Evolutionary conservation across 805 yeast species (phyloP).

Genomic region (Torulaspora franciscae): DNA sequence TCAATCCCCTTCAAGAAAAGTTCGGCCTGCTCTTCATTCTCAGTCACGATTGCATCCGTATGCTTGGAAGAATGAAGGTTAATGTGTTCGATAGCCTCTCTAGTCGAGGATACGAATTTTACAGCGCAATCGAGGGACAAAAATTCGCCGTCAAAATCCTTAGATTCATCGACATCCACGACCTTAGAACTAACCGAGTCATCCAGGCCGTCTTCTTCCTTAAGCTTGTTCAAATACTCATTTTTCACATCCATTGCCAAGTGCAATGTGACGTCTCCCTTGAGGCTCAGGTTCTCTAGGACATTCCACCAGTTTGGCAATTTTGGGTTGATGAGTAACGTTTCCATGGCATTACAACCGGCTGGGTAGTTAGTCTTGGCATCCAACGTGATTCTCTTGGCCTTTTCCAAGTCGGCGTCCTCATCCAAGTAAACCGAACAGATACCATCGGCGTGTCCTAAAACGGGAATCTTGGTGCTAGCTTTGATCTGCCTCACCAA

Average conservation of each 20-base stretch:
- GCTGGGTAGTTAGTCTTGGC: slow-evolving; percentile 96
- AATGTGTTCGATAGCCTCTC: slow-evolving; percentile 79
- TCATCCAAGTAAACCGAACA: slow-evolving; percentile 83
- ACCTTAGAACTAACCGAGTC: slow-evolving; percentile 29
- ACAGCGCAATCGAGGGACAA: slow-evolving; percentile 80
- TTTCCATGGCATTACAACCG: slow-evolving; percentile 97
- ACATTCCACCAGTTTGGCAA: slow-evolving; percentile 38
- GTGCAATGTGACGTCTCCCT: slow-evolving; percentile 66
- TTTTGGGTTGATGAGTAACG: slow-evolving; percentile 52
- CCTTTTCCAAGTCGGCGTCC: slow-evolving; percentile 72
- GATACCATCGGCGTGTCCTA: slow-evolving; percentile 98
- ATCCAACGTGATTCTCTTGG: slow-evolving; percentile 70
- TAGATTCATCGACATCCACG: slow-evolving; percentile 42
- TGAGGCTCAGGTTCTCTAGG: slow-evolving; percentile 46
- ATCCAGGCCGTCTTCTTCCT: slow-evolving; percentile 12
- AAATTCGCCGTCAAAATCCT: slow-evolving; percentile 78
- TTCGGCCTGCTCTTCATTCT: slow-evolving; percentile 64
- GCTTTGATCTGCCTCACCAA: slow-evolving; percentile 81
- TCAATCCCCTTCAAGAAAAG: slow-evolving; percentile 79
- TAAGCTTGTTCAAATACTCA: slow-evolving; percentile 25
- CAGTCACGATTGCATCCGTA: slow-evolving; percentile 88
- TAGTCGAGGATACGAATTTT: slow-evolving; percentile 50
- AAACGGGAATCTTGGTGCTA: slow-evolving; percentile 88
- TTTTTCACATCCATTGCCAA: slow-evolving; percentile 48
- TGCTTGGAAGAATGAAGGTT: slow-evolving; percentile 92